Percentiles rank a stretch among this genome's conserved stretches.
Evolutionary conservation across 495 filamentous ascomycete species (phyloP).

Genomic region (Oidiodendron maius): DNA sequence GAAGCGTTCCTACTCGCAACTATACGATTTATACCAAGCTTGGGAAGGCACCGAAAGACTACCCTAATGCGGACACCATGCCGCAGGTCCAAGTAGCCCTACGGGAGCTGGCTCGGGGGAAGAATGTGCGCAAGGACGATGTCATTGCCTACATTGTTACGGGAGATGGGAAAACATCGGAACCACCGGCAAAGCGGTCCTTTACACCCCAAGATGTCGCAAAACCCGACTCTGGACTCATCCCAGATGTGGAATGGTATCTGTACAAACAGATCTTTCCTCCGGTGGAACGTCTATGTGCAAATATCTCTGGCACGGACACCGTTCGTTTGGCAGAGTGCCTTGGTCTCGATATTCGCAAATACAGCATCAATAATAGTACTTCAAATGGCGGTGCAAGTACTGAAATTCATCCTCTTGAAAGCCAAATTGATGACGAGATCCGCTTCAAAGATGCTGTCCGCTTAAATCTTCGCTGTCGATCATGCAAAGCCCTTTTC

Average conservation of each 20-base stretch:
- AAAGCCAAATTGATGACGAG: constrained; percentile 86
- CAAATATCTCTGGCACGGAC: constrained; percentile 88
- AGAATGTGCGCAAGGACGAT: constrained; percentile 81
- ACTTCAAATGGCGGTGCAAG: constrained; percentile 45
- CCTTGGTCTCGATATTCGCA: constrained; percentile 82
- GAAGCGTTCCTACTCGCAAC: constrained; percentile 66
- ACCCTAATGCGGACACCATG: constrained; percentile 89
- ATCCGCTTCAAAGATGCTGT: constrained; percentile 76
- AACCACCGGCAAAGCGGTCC: constrained; percentile 77
- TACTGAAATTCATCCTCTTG: constrained; percentile 74
- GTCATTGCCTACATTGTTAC: constrained; percentile 96
- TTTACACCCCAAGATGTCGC: constrained; percentile 81
- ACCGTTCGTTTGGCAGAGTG: constrained; percentile 84
- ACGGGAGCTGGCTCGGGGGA: constrained; percentile 79
- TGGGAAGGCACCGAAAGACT: constrained; percentile 87
- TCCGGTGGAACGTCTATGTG: constrained; percentile 95
- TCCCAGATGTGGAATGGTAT: constrained; percentile 92
- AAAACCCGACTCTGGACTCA: constrained; percentile 64
- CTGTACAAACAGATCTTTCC: constrained; percentile 97
- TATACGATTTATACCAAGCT: constrained; percentile 98
- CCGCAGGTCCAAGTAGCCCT: constrained; percentile 96
- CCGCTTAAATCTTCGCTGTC: constrained; percentile 71
- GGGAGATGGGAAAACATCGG: constrained; percentile 62
- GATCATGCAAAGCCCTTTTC: constrained; percentile 64
- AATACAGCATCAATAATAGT: constrained; percentile 69